Conservation (phyloP, 2,329 filamentous ascomycete species). For the Fusarium albosuccineum region DNA sequence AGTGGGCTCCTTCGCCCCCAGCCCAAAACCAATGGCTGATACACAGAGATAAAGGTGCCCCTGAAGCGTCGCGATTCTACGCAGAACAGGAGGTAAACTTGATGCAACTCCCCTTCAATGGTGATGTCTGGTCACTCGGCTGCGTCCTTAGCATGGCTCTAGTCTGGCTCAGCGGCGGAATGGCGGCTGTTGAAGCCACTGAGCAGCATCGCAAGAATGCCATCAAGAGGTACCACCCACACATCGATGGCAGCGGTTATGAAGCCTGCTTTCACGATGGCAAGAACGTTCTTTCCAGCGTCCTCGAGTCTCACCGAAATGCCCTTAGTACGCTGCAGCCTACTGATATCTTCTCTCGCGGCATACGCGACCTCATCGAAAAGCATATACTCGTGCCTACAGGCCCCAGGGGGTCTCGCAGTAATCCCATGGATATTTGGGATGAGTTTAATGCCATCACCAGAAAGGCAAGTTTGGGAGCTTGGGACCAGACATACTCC, state of each 20-base stretch:
- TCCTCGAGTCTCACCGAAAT: conserved; percentile 7
- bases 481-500: background rate
- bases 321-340: background rate
- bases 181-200: background rate
- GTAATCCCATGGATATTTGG: background rate
- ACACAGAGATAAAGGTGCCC: conserved; percentile 11
- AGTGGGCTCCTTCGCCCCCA: background rate
- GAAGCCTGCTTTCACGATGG: conserved; percentile 31
- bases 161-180: conserved; percentile 25
- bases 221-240: background rate
- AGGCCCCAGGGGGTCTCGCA: background rate
- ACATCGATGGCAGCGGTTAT: conserved; percentile 10
- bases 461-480: background rate
- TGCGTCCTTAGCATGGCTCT: conserved; percentile 31
- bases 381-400: conserved; percentile 14
- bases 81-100: background rate
- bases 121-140: conserved; percentile 34
- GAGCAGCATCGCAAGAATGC: background rate
- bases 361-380: conserved; percentile 17
- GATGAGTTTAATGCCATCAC: background rate
- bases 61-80: conserved; percentile 14
- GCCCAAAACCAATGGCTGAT: background rate
- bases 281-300: background rate
- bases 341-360: conserved; percentile 1
- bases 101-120: background rate